Evolutionary conservation across 2,329 filamentous ascomycete genomes (phyloP).

Genomic region (Alternaria sp.): DNA sequence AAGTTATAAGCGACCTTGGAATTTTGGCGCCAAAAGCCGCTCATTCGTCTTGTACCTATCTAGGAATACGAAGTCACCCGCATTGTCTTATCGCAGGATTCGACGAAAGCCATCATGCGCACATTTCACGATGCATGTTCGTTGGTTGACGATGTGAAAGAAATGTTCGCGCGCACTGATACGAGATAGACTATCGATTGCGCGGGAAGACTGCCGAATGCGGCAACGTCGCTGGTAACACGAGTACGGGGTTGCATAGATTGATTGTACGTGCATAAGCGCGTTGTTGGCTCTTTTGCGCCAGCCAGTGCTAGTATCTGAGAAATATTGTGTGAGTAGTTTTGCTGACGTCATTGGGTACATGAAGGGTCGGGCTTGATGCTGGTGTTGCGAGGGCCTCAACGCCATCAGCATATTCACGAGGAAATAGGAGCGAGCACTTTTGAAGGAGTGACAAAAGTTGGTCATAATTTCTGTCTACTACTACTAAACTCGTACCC

Average conservation of each 20-base stretch:
- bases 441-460: conserved; percentile 2
- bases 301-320: not conserved
- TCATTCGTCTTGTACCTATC: not conserved
- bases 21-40: not conserved
- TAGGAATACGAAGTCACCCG: not conserved
- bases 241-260: conserved; percentile 3
- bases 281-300: not conserved
- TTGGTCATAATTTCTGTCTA: conserved; percentile 68
- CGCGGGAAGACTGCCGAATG: conserved; percentile 2
- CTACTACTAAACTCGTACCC: conserved; percentile 51
- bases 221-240: not conserved
- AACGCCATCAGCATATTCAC: not conserved
- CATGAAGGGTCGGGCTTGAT: not conserved
- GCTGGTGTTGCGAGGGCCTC: too few relatives aligned
- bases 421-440: not conserved
- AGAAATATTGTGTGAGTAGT: not conserved
- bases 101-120: not conserved
- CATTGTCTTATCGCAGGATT: not conserved
- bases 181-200: conserved; percentile 14
- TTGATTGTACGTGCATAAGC: conserved; percentile 8
- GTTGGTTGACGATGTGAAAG: not conserved
- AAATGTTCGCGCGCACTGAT: not conserved
- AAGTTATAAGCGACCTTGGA: not conserved
- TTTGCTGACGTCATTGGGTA: not conserved
- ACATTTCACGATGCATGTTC: not conserved